A percentile compares a stretch with the other conserved stretches of the same genome.
phyloP scores from a whole-genome alignment of 2,329 filamentous ascomycete species.

The Colletotrichum sp. region DNA sequence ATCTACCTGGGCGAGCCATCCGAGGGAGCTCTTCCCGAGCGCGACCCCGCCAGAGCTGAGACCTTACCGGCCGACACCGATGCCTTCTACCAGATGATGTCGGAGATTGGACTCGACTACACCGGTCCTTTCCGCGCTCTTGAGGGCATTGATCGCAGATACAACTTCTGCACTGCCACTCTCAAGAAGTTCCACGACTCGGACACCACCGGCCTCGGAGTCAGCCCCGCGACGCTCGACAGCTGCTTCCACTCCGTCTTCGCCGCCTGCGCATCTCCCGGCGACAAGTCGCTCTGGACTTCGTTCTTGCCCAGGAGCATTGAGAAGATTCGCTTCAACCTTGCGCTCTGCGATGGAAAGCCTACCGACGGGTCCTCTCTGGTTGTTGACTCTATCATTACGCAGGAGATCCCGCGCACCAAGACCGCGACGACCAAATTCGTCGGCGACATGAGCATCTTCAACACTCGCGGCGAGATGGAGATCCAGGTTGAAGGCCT shows the following conservation, averaged over 20 bases:
- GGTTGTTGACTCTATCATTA: constrained; percentile 35
- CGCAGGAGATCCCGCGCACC: constrained; percentile 26
- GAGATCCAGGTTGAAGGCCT: constrained; percentile 37
- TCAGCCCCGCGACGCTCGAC: constrained; percentile 39
- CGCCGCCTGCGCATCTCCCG: constrained; percentile 34
- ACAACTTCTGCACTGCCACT: constrained; percentile 16
- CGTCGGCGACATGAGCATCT: constrained; percentile 39
- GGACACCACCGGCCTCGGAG: constrained; percentile 20
- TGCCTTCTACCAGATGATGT: constrained; percentile 22
- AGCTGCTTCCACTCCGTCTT: constrained; percentile 37
- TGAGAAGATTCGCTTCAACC: constrained; percentile 20
- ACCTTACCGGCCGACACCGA: constrained; percentile 23
- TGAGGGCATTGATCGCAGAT: constrained; percentile 17
- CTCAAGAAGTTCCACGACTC: constrained; percentile 28
- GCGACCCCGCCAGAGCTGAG: constrained; percentile 20
- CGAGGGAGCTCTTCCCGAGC: constrained; percentile 17
- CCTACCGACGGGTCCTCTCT: constrained; percentile 19
- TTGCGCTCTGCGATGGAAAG: constrained; percentile 4
- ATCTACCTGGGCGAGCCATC: constrained; percentile 23
- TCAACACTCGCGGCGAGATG: constrained; percentile 32
- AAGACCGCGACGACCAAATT: constrained; percentile 29
- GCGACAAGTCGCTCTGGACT: constrained; percentile 34
- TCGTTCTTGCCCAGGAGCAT: constrained; percentile 34
- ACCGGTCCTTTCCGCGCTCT: constrained; percentile 22
- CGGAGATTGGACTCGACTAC: constrained; percentile 23